Base-by-base conservation (phyloP, 1,139 yeast species). In the Nakaseomyces uthaithaninus region DNA sequence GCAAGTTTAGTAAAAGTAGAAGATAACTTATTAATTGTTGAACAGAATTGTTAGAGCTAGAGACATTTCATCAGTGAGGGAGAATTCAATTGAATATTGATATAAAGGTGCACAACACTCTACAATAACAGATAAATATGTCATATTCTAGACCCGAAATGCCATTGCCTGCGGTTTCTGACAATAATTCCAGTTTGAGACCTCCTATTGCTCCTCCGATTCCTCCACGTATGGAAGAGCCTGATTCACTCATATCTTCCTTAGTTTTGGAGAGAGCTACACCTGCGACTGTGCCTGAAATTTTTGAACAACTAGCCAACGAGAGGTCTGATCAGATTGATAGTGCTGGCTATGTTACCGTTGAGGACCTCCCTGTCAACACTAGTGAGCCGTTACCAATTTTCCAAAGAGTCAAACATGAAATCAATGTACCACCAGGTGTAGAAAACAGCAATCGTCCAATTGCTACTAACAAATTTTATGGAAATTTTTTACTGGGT, bases 381-480 rank as follows among this genome's bases (percentile, higher is more conserved):
- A 31, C 35, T 2, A 31, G 35, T 31, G 23, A 34, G 10, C 39
- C 39, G n/a, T 28, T 14, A 9, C 26, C 17, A 3, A 22, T 37
- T 16, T 37, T 37, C 23, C 11, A 14, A 4, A 37, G 23, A 7
- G 28, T 20, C 12, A 18, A 22, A 16, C 84, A 62, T 42, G 60
- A 57, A 42, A 81, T 69, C 38, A 62, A 60, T 33, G 62, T 66
- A 62, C 87, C 73, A 16, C 51, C 50, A 59, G 76, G 49, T n/a
- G 64, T 66, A 27, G 65, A 67, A 31, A 52, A 49, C 30, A 46
- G 50, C n/a, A 50, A 57, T 9, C 63, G 56, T 12, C 85, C 94
- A 5, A 69, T 77, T 36, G 76, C 77, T 48, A 86, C 96, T 15
- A 87, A 87, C 64, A 85, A 86, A 58, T 87, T 85, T 60, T 86